Percentiles rank a stretch among this genome's conserved stretches.
These are phyloP conservation scores for Lentinula raphanica DNA, from an alignment of 768 basidiomycete genomes.

Conservation along the genomic window DNA sequence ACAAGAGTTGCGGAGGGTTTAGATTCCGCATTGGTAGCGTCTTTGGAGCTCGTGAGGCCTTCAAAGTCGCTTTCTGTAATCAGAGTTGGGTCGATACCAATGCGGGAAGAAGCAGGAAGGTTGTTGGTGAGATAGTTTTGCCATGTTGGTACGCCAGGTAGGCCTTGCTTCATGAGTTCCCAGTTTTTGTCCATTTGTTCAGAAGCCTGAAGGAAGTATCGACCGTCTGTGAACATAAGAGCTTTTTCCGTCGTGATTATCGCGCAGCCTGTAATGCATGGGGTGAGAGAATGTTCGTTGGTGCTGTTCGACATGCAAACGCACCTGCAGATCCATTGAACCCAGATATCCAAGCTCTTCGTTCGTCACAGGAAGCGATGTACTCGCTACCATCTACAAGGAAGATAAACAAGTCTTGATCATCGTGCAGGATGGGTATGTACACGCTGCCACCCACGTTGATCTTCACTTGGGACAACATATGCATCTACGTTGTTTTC, in stretches of 20 bases:
- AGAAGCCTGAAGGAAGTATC: slow-evolving; percentile 91
- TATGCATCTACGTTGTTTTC: slow-evolving; percentile 55
- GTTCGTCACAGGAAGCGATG: slow-evolving; percentile 74
- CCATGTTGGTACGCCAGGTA: slow-evolving; percentile 87
- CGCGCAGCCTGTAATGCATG: slow-evolving; percentile 65
- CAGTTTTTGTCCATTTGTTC: slow-evolving; percentile 89
- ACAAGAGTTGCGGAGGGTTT: slow-evolving; percentile 57
- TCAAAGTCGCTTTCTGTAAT: slow-evolving; percentile 62
- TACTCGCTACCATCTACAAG: slow-evolving; percentile 84
- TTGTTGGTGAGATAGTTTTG: slow-evolving; percentile 74
- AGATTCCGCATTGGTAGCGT: slow-evolving; percentile 52
- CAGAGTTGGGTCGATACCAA: slow-evolving; percentile 81
- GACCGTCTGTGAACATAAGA: slow-evolving; percentile 88
- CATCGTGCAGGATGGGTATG: neutral
- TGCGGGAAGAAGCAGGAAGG: slow-evolving; percentile 40
- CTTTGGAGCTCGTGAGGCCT: slow-evolving; percentile 73
- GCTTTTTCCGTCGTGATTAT: slow-evolving; percentile 68
- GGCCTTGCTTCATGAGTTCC: slow-evolving; percentile 89
- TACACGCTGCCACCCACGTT: slow-evolving; percentile 51
- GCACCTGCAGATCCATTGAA: slow-evolving; percentile 92
- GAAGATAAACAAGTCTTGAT: no score
- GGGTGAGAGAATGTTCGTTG: neutral
- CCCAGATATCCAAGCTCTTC: slow-evolving; percentile 85
- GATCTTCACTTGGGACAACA: slow-evolving; percentile 89
- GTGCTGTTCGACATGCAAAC: slow-evolving; percentile 10